A percentile compares a stretch with the other conserved stretches of the same genome.
Evolutionary conservation across 305 asterid genomes (phyloP).

Genomic region (Coffea humblotiana): DNA sequence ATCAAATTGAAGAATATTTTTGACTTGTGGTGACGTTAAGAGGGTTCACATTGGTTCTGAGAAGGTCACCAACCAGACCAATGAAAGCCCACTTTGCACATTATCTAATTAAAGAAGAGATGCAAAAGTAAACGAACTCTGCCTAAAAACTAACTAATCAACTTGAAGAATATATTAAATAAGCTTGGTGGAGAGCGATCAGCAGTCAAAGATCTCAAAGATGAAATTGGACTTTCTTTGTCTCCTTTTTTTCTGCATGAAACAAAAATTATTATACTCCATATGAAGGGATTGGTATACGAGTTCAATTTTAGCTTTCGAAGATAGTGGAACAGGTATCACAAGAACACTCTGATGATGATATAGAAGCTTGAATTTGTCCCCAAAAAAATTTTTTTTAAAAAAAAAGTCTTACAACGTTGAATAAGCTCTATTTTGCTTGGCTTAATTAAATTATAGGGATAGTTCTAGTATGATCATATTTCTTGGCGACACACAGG

Average conservation of each 20-base stretch:
- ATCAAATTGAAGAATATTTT: constrained; percentile 2
- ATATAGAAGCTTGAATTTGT: not conserved
- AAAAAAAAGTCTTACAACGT: not conserved
- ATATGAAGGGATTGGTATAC: not conserved
- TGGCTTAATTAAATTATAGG: not conserved
- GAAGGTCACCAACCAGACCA: constrained; percentile 66
- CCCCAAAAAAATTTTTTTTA: not conserved
- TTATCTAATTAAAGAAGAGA: constrained; percentile 19
- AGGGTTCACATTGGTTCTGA: constrained; percentile 24
- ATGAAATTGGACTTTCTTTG: not conserved
- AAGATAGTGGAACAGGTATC: not conserved
- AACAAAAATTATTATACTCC: not conserved
- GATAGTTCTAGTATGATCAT: not conserved
- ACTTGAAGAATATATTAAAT: constrained; percentile 13
- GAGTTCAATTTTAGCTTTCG: not conserved
- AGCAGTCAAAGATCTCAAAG: constrained; percentile 16
- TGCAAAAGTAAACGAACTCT: constrained; percentile 25
- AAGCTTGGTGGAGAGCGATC: constrained; percentile 2
- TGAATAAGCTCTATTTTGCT: not conserved
- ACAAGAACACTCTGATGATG: constrained; percentile 1
- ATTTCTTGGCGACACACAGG: not conserved
- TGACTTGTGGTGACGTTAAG: constrained; percentile 18
- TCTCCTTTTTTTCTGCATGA: not conserved
- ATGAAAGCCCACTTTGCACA: constrained; percentile 25
- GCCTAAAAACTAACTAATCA: constrained; percentile 35